Conservation (phyloP, 1,139 yeast genomes). For the Suhomyces maxii region DNA sequence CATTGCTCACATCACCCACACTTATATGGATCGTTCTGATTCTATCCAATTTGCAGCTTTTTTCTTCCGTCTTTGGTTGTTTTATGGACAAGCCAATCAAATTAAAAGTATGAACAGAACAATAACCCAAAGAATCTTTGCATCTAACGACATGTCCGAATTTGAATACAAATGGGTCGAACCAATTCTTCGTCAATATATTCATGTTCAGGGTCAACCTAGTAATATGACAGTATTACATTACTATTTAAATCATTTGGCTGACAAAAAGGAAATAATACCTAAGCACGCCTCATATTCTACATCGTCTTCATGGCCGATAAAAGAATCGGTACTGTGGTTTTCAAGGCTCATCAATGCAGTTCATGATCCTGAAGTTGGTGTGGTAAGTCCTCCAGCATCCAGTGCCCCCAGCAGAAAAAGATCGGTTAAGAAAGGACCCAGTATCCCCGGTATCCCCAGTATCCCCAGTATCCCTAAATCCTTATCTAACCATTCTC, state of each 20-base stretch:
- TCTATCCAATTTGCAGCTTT: conserved; percentile 6
- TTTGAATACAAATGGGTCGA: conserved; percentile 9
- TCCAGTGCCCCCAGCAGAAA: conserved; percentile 1
- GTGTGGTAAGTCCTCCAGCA: background rate
- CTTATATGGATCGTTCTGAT: conserved; percentile 8
- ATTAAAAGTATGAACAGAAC: conserved; percentile 10
- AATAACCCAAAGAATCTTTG: conserved; percentile 5
- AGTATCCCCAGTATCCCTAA: conserved; percentile 1
- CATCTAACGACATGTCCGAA: conserved; percentile 3
- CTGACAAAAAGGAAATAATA: conserved; percentile 2
- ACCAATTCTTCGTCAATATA: conserved; percentile 10
- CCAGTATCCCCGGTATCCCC: background rate
- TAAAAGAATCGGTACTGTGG: background rate
- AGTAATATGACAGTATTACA: conserved; percentile 7
- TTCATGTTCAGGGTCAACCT: background rate
- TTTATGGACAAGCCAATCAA: conserved; percentile 16
- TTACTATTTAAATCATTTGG: conserved; percentile 10
- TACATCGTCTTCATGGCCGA: background rate
- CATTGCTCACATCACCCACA: conserved; percentile 10
- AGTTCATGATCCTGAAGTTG: background rate
- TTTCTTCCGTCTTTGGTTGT: conserved; percentile 14
- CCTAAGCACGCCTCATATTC: background rate
- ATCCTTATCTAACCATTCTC: conserved; percentile 8
- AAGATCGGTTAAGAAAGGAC: conserved; percentile 6
- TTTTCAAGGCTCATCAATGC: background rate